A percentile compares a stretch with the other conserved stretches of the same genome.
phyloP scores from a whole-genome alignment of 345 rosid species.

The thale cress (Arabidopsis thaliana) region DNA sequence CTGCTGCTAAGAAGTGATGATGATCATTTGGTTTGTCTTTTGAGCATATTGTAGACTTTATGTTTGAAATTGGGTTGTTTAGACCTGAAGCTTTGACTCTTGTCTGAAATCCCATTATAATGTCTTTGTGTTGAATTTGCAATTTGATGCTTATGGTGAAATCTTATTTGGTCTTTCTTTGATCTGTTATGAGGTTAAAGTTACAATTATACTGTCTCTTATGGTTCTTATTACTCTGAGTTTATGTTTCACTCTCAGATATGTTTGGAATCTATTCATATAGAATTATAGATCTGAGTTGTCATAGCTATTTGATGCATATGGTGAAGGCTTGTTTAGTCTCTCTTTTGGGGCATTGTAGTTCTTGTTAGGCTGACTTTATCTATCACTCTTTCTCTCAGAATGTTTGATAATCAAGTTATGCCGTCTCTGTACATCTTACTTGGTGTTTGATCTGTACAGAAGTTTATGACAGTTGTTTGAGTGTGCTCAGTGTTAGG shows the following conservation, averaged over 20 bases:
- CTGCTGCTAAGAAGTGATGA: slow-evolving; percentile 46
- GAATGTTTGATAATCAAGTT: background rate
- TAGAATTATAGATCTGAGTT: background rate
- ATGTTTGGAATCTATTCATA: background rate
- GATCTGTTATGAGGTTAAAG: background rate
- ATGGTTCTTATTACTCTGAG: no score
- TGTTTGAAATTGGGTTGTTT: slow-evolving; percentile 1
- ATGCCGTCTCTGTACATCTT: background rate
- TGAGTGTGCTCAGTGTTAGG: background rate
- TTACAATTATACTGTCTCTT: no score
- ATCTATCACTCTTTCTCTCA: background rate
- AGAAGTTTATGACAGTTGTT: background rate
- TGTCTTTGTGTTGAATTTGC: slow-evolving; percentile 8
- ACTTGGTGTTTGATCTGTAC: slow-evolving; percentile 8
- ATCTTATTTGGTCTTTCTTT: slow-evolving; percentile 15
- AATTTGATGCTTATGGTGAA: slow-evolving; percentile 23
- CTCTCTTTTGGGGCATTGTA: background rate
- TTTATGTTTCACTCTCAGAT: no score
- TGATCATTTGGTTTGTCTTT: slow-evolving; percentile 2
- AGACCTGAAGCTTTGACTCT: background rate
- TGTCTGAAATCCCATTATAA: slow-evolving; percentile 1
- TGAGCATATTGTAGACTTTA: slow-evolving; percentile 5
- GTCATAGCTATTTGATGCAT: slow-evolving; percentile 21
- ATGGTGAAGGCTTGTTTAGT: slow-evolving; percentile 16
- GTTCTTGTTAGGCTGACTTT: background rate